A percentile compares a stretch with the other conserved stretches of the same genome.
These are phyloP conservation scores for Polytrichum commune DNA, from an alignment of 225 moss, liverwort and hornwort species.

Conservation along the genomic window DNA sequence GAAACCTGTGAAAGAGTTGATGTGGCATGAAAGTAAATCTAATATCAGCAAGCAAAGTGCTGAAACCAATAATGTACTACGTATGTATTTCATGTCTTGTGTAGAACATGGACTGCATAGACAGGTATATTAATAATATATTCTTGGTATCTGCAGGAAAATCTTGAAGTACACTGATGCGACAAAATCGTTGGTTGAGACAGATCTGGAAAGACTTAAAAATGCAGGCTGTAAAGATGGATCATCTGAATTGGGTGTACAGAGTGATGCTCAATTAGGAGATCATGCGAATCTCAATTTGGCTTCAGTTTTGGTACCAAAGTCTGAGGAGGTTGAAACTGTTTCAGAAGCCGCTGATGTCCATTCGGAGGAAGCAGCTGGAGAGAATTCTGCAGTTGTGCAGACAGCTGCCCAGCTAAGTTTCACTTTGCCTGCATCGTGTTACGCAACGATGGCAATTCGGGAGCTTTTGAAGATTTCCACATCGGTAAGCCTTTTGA, in stretches of 20 bases:
- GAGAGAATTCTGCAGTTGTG: constrained; percentile 5
- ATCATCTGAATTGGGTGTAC: neutral
- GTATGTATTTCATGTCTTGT: no score
- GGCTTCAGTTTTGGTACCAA: neutral
- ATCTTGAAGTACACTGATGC: constrained; percentile 71
- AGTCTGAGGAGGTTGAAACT: neutral
- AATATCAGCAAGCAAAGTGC: no score
- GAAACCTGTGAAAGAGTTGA: no score
- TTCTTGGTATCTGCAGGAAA: constrained; percentile 47
- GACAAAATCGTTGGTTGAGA: constrained; percentile 72
- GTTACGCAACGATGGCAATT: constrained; percentile 96
- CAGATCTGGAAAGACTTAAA: constrained; percentile 62
- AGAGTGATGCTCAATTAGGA: neutral
- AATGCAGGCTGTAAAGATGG: neutral
- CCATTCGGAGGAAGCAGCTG: neutral
- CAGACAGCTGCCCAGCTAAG: constrained; percentile 72
- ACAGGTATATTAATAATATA: neutral
- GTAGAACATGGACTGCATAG: no score
- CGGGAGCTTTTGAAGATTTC: constrained; percentile 97
- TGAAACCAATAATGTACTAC: no score
- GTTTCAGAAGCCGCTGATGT: neutral
- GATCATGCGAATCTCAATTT: neutral
- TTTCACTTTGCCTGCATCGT: constrained; percentile 83
- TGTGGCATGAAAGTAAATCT: no score
- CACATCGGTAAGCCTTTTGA: constrained; percentile 65